Evolutionary conservation across 768 basidiomycete genomes (phyloP).

Genomic region (Fomitopsis pulvina): DNA sequence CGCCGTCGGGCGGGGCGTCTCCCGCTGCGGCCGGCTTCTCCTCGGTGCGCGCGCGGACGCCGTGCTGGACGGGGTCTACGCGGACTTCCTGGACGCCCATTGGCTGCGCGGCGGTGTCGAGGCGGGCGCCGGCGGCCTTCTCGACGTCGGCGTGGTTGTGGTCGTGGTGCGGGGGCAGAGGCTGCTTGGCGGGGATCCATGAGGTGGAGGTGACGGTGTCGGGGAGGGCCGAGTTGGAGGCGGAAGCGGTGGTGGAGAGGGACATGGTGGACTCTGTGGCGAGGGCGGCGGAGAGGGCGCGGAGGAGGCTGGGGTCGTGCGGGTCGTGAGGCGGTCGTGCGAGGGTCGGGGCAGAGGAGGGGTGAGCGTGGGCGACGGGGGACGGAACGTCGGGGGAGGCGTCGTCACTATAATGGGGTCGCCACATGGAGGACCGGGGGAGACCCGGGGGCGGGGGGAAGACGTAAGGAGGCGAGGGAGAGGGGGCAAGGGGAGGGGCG

Average conservation of each 20-base stretch:
- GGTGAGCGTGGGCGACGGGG: not conserved
- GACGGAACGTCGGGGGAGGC: not conserved
- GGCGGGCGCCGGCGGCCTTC: conserved; percentile 4
- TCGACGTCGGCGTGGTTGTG: not conserved
- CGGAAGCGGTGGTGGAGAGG: not conserved
- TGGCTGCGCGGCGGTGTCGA: conserved; percentile 2
- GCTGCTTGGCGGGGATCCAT: not conserved
- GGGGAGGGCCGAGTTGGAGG: not conserved
- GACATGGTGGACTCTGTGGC: conserved; percentile 1
- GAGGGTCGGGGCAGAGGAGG: not conserved
- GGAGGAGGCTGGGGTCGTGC: not conserved
- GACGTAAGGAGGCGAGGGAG: not conserved
- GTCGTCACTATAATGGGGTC: not conserved
- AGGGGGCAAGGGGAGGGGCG: too few relatives aligned
- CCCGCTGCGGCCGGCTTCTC: not conserved
- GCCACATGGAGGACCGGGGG: not conserved
- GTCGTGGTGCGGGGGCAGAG: not conserved
- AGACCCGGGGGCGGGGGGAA: not conserved
- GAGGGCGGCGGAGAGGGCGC: not conserved
- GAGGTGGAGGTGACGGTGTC: too few relatives aligned
- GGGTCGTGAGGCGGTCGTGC: too few relatives aligned
- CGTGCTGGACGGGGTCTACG: not conserved
- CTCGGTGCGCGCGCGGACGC: not conserved
- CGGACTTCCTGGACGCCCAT: not conserved
- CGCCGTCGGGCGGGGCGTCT: conserved; percentile 10